phyloP scores from a whole-genome alignment of 108 stramenopile species.

The Discostella stelligeroides region DNA sequence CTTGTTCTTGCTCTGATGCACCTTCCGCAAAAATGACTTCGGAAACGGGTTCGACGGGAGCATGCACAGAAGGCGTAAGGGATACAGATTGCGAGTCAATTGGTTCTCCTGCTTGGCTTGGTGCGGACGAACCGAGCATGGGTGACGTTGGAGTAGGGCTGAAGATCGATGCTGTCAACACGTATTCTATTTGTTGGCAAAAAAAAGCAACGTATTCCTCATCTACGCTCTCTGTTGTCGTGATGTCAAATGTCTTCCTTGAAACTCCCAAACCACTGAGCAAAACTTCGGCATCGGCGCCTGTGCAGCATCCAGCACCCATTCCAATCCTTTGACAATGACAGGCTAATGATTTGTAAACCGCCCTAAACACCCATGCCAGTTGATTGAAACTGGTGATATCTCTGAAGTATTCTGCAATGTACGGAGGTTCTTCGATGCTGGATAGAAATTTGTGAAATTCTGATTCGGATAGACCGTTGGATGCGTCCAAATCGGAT shows the following conservation, averaged over 20 bases:
- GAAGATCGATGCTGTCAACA: neutral
- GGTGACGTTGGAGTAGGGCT: neutral
- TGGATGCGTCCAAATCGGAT: constrained; percentile 5
- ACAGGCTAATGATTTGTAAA: constrained; percentile 10
- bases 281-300: neutral
- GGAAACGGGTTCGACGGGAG: neutral
- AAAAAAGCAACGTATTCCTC: constrained; percentile 2
- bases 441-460: neutral
- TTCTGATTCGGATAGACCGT: constrained; percentile 1
- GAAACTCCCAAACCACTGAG: constrained; percentile 2
- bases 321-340: constrained; percentile 5
- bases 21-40: neutral
- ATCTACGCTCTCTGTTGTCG: neutral
- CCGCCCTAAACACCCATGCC: constrained; percentile 8
- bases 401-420: constrained; percentile 4
- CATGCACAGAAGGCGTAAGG: neutral
- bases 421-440: constrained; percentile 14
- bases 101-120: neutral
- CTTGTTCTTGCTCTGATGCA: neutral
- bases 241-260: neutral
- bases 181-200: constrained; percentile 8
- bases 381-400: neutral
- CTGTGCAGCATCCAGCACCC: constrained; percentile 9
- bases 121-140: neutral
- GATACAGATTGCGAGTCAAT: neutral